A percentile compares a stretch with the other conserved stretches of the same genome.
Evolutionary conservation across 164 flowering plant genomes (phyloP).

Genomic region (Tetracentron sinense): DNA sequence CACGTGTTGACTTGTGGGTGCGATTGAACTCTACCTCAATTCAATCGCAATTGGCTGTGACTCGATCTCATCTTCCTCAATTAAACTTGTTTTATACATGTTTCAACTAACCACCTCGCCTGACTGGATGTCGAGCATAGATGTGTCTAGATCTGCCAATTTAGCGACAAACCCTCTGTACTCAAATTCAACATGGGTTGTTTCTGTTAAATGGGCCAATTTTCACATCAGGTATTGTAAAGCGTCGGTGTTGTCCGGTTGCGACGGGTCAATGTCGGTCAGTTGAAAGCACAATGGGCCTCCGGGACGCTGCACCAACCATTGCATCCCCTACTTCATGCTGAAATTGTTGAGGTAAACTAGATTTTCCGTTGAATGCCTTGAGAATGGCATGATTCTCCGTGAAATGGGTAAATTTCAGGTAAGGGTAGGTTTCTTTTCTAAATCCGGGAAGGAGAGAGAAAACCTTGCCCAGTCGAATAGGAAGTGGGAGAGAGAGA

Average conservation of each 20-base stretch:
- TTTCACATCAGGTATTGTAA: constrained; percentile 64
- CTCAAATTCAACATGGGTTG: constrained; percentile 55
- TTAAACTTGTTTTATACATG: too few species aligned
- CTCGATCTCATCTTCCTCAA: too few species aligned
- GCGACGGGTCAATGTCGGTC: constrained; percentile 77
- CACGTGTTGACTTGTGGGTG: too few species aligned
- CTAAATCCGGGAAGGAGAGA: too few species aligned
- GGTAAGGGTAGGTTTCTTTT: constrained; percentile 78
- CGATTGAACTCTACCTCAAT: too few species aligned
- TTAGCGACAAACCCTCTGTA: constrained; percentile 50
- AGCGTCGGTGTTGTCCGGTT: constrained; percentile 45
- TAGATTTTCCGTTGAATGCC: constrained; percentile 53
- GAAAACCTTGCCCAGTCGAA: too few species aligned
- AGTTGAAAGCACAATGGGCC: constrained; percentile 68
- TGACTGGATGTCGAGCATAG: constrained; percentile 41
- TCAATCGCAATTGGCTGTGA: too few species aligned
- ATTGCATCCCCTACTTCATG: constrained; percentile 76
- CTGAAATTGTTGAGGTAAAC: constrained; percentile 81
- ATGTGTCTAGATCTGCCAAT: constrained; percentile 57
- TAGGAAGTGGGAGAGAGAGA: too few species aligned
- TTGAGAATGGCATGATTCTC: constrained; percentile 91
- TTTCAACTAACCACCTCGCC: constrained; percentile 55
- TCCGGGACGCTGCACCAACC: constrained; percentile 76
- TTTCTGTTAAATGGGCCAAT: constrained; percentile 59
- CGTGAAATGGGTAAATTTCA: constrained; percentile 90